Conservation (phyloP, 208 protist species). For the Angomonas ambiguus region DNA sequence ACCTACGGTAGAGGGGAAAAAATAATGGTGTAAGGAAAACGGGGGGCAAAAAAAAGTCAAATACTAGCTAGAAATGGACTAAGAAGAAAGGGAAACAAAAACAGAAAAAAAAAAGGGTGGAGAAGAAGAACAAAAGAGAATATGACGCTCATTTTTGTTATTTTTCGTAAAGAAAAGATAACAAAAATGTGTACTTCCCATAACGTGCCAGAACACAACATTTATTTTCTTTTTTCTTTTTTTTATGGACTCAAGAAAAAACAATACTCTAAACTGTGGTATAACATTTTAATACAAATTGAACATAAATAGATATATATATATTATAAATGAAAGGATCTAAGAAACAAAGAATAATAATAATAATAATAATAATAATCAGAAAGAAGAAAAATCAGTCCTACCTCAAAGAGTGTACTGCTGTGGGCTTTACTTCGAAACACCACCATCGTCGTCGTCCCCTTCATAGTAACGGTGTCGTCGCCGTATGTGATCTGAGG, state of each 20-base stretch:
- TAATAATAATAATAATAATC: background rate
- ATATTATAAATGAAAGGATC: background rate
- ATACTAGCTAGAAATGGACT: background rate
- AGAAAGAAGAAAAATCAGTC: background rate
- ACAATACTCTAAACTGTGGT: too few species aligned
- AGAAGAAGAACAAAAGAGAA: background rate
- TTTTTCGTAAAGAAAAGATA: background rate
- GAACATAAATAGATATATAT: background rate
- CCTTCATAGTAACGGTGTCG: constrained; percentile 39
- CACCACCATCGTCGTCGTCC: constrained; percentile 62
- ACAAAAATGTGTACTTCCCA: too few species aligned
- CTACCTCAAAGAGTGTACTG: background rate
- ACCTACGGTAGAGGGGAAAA: too few species aligned
- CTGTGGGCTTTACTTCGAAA: constrained; percentile 16
- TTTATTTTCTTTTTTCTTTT: background rate
- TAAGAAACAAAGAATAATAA: background rate
- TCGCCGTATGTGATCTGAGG: constrained; percentile 48
- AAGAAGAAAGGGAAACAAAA: background rate
- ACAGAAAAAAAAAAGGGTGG: background rate
- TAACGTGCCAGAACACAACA: too few species aligned
- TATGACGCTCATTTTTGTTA: background rate
- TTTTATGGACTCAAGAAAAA: too few species aligned
- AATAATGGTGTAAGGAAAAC: too few species aligned
- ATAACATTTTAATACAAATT: too few species aligned
- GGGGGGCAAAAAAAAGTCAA: too few species aligned